Evolutionary conservation across 441 rosid species (phyloP).

Genomic region (Macaranga tanarius): DNA sequence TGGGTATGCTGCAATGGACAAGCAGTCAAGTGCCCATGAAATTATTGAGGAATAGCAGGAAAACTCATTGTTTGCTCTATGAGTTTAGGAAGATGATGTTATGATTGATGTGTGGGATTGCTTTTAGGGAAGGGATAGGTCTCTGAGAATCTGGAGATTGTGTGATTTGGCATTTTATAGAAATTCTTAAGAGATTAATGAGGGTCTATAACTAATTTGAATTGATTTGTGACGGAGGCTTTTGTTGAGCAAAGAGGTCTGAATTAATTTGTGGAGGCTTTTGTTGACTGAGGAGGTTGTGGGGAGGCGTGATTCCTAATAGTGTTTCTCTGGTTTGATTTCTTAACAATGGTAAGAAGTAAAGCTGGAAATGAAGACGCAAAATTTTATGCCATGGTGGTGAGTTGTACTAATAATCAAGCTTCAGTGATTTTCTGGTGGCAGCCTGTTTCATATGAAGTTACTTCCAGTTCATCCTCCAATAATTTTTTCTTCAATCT

Average conservation of each 20-base stretch:
- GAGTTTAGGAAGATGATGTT: background rate
- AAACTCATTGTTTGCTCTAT: background rate
- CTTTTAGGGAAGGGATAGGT: background rate
- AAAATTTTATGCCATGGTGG: background rate
- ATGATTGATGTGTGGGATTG: background rate
- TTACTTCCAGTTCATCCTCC: background rate
- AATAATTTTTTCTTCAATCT: background rate
- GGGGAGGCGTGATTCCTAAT: background rate
- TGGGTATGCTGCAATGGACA: background rate
- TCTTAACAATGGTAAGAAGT: background rate
- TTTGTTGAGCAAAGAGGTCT: too few relatives aligned
- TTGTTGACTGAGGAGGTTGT: background rate
- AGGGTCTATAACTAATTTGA: too few relatives aligned
- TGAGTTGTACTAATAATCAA: background rate
- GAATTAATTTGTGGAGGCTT: background rate
- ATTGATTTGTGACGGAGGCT: too few relatives aligned
- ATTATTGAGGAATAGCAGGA: background rate
- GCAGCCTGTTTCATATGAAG: background rate
- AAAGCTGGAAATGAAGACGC: background rate
- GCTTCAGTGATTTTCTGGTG: background rate
- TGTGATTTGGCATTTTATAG: conserved; percentile 2
- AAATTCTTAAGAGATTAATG: too few relatives aligned
- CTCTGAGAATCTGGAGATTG: background rate
- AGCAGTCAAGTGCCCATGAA: background rate
- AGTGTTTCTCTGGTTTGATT: background rate